A percentile compares a stretch with the other conserved stretches of the same genome.
These are phyloP conservation scores for Rhizomucor pusillus DNA, from an alignment of 371 early-diverging fungal species.

Conservation along the genomic window DNA sequence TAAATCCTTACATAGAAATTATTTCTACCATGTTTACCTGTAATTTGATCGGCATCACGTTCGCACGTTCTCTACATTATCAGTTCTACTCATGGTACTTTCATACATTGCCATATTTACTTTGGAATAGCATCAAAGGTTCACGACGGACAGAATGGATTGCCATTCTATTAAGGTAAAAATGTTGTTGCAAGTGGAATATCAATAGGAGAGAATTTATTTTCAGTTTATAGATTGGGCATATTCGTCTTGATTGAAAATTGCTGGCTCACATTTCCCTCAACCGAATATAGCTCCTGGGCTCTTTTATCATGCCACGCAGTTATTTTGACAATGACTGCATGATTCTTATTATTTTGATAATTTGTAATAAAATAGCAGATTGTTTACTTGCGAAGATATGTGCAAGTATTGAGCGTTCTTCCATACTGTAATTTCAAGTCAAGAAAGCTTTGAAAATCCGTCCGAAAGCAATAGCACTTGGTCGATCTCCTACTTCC, in stretches of 20 bases:
- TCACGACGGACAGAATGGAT: background rate
- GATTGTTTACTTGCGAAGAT: too few relatives aligned
- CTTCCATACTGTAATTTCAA: too few relatives aligned
- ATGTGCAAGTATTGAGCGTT: too few relatives aligned
- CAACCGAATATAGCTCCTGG: constrained; percentile 35
- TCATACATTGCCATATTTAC: constrained; percentile 79
- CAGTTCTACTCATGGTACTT: constrained; percentile 96
- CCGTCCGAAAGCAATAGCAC: too few relatives aligned
- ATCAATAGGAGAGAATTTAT: background rate
- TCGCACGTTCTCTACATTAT: constrained; percentile 89
- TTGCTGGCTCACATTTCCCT: constrained; percentile 51
- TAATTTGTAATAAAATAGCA: too few relatives aligned
- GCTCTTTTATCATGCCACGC: constrained; percentile 35
- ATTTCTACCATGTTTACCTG: constrained; percentile 69
- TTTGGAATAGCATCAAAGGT: constrained; percentile 41
- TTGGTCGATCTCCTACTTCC: too few relatives aligned
- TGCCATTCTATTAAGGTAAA: background rate
- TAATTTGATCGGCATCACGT: constrained; percentile 87
- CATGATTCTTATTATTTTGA: background rate
- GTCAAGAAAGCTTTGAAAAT: too few relatives aligned
- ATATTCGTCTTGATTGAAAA: constrained; percentile 27
- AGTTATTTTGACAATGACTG: background rate
- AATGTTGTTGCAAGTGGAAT: too few relatives aligned
- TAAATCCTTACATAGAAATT: constrained; percentile 52
- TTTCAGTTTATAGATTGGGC: background rate